These are phyloP conservation scores for Ampelocalamus luodianensis DNA, from an alignment of 176 grass and related monocot species.

Conservation along the genomic window DNA sequence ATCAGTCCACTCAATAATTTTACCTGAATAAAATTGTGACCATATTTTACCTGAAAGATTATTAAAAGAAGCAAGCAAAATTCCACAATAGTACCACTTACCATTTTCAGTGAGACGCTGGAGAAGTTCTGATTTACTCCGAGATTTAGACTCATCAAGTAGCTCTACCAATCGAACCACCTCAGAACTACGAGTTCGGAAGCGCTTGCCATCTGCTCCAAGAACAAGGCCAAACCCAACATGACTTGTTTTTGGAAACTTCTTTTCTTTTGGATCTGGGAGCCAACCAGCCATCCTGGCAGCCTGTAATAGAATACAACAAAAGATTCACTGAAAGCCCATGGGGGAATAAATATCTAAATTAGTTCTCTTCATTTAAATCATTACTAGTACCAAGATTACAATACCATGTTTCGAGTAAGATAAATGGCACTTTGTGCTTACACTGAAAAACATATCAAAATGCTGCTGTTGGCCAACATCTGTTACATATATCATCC, in stretches of 20 bases:
- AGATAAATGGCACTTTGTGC: slow-evolving; percentile 34
- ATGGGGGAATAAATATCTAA: slow-evolving; percentile 2
- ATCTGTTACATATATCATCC: slow-evolving; percentile 98
- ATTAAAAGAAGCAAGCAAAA: slow-evolving; percentile 15
- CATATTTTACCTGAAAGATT: slow-evolving; percentile 39
- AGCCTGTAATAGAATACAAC: slow-evolving; percentile 51
- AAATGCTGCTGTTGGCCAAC: slow-evolving; percentile 98
- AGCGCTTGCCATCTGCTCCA: slow-evolving; percentile 89
- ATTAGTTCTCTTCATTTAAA: not conserved
- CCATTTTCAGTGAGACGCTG: slow-evolving; percentile 80
- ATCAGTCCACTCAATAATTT: slow-evolving; percentile 85
- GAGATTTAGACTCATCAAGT: slow-evolving; percentile 90
- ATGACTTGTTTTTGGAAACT: slow-evolving; percentile 75
- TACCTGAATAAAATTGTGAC: slow-evolving; percentile 51
- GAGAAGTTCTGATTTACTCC: slow-evolving; percentile 74
- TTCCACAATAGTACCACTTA: slow-evolving; percentile 40
- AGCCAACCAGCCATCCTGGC: slow-evolving; percentile 82
- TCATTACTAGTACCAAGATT: slow-evolving; percentile 4
- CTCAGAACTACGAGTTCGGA: slow-evolving; percentile 82
- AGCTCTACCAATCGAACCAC: slow-evolving; percentile 88
- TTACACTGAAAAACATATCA: slow-evolving; percentile 91
- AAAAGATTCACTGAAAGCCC: slow-evolving; percentile 6
- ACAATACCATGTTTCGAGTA: not conserved
- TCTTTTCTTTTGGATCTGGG: slow-evolving; percentile 63
- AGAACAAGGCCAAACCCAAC: slow-evolving; percentile 97